Percentiles rank a stretch among this genome's conserved stretches.
phyloP scores from a whole-genome alignment of 805 yeast species.

The Wickerhamiella kazuoi region DNA sequence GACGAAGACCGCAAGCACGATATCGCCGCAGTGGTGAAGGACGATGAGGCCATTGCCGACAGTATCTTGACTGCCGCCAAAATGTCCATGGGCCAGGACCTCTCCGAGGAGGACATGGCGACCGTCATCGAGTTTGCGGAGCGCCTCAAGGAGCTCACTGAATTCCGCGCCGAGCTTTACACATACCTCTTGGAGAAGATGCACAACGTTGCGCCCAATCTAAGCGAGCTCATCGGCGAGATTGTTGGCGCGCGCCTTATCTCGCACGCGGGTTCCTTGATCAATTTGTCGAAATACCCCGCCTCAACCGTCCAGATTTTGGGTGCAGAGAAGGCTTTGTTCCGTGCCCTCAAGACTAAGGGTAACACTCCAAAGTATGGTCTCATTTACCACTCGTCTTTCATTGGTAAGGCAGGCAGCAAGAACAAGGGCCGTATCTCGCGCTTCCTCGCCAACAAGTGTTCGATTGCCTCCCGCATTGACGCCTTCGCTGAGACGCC shows the following conservation, averaged over 20 bases:
- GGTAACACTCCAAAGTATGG: constrained; percentile 99
- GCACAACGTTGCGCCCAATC: constrained; percentile 95
- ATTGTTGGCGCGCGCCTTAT: constrained; percentile 97
- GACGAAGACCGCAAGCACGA: constrained; percentile 45
- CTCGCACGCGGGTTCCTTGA: constrained; percentile 95
- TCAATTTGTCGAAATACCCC: constrained; percentile 92
- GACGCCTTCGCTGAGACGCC: constrained; percentile 96
- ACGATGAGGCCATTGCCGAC: constrained; percentile 84
- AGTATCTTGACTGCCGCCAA: constrained; percentile 84
- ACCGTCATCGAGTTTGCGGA: constrained; percentile 82
- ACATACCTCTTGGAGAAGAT: constrained; percentile 84
- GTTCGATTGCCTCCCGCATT: constrained; percentile 89
- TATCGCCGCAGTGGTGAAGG: constrained; percentile 74
- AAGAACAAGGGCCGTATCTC: constrained; percentile 98
- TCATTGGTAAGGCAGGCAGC: constrained; percentile 96
- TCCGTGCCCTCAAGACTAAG: constrained; percentile 96
- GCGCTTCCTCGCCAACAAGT: constrained; percentile 95
- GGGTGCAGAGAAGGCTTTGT: constrained; percentile 97
- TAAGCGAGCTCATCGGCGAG: constrained; percentile 93
- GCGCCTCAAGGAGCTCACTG: constrained; percentile 80
- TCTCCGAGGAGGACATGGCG: constrained; percentile 84
- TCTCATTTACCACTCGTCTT: constrained; percentile 86
- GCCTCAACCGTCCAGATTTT: constrained; percentile 97
- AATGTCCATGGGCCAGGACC: constrained; percentile 98
- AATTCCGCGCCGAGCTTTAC: constrained; percentile 71